Evolutionary conservation across 495 filamentous ascomycete genomes (phyloP), one percentile per base, ranked within the genome.

Genomic region (Daldinia vernicosa): DNA sequence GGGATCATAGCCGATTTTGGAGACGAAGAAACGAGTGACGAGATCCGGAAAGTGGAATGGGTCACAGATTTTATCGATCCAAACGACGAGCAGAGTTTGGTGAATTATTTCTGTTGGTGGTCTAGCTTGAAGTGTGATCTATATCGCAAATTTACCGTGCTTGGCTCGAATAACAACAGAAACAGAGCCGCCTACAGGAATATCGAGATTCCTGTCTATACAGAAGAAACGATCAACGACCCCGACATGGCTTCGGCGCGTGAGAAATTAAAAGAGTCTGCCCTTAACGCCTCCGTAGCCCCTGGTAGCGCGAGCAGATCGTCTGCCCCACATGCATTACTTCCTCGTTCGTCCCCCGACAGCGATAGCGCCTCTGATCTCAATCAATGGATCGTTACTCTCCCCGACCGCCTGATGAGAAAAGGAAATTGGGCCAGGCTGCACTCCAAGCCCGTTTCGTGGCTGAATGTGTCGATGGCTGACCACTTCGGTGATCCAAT

Each of bases 41-140:
- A 79, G 6, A 70, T 75, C n/a, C 77, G 80, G 28, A 76, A 80
- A 15, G 70, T 87, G 11, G 61, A 81, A 6, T 84, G 80, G 70
- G 82, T 82, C 3, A 76, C 78, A 51, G 50, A 69, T 3, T 72
- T 70, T 15, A 84, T 88, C 53, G 83, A 86, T 55, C 78, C 80
- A 4, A 84, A 84, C 57, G 83, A 88, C 63, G 85, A 88, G 63
- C 80, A 84, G 67, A 83, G 79, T 43, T 67, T 87, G 3, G 79
- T 87, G 1, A 83, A 85, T 52, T 86, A 81, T 81, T 87, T 85
- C 60, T 85, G 84, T 17, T 84, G 78, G 76, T 88, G 85, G 85
- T 75, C 84, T n/a, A 76, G 69, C 17, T 4, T 76, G 61, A 80
- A 83, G 32, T 71, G 82, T 7, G 83, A 86, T 58, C 77, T 75